A percentile compares a stretch with the other conserved stretches of the same genome.
Evolutionary conservation across 306 rosid species (phyloP).

Genomic region (Myrica gale): DNA sequence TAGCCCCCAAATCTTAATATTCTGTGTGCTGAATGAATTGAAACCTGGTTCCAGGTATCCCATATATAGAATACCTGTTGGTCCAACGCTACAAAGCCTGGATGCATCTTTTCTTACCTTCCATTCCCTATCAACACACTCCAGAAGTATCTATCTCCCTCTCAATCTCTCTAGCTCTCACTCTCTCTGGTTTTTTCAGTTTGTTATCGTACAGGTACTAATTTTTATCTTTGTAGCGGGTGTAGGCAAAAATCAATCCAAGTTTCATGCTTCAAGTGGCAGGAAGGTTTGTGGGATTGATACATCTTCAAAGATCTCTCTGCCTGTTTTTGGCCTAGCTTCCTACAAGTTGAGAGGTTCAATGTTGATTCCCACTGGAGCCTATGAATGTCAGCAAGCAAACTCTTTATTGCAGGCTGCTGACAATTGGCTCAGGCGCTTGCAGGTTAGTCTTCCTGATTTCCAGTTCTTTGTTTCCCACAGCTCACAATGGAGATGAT

Average conservation of each 20-base stretch:
- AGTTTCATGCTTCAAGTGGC: conserved; percentile 35
- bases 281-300: conserved; percentile 31
- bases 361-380: conserved; percentile 39
- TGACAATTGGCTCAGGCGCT: conserved; percentile 42
- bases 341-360: conserved; percentile 60
- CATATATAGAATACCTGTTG: conserved; percentile 54
- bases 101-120: conserved; percentile 63
- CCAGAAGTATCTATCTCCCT: conserved; percentile 31
- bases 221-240: conserved; percentile 8
- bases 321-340: conserved; percentile 58
- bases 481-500: conserved; percentile 35
- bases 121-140: conserved; percentile 43
- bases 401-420: conserved; percentile 46
- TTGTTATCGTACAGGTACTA: background rate
- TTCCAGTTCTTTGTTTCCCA: conserved; percentile 39
- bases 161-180: conserved; percentile 4
- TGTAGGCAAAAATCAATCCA: conserved; percentile 32
- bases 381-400: conserved; percentile 39
- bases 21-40: conserved; percentile 11
- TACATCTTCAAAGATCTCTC: conserved; percentile 27
- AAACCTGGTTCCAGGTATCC: conserved; percentile 58
- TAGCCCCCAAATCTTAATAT: background rate
- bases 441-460: conserved; percentile 53
- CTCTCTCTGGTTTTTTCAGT: conserved; percentile 4
- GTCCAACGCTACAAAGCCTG: conserved; percentile 44